phyloP scores from a whole-genome alignment of 768 basidiomycete genomes.

The Termitomyces sp. region DNA sequence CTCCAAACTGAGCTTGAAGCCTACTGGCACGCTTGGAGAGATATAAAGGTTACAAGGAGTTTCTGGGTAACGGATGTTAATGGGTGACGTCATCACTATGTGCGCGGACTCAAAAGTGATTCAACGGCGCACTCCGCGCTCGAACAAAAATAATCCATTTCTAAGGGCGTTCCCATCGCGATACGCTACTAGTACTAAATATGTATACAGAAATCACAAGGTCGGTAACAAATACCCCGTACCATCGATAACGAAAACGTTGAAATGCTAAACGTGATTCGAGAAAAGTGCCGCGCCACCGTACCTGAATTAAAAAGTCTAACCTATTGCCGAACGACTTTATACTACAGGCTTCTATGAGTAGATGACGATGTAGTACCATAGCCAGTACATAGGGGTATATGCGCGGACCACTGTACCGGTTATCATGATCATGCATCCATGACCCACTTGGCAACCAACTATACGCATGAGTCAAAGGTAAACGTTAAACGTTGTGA shows the following conservation, averaged over 20 bases:
- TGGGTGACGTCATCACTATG: background rate
- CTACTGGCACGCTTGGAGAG: background rate
- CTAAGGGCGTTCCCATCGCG: too few relatives aligned
- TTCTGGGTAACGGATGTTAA: too few relatives aligned
- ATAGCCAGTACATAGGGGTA: background rate
- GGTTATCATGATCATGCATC: background rate
- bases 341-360: background rate
- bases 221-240: background rate
- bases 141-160: too few relatives aligned
- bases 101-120: too few relatives aligned
- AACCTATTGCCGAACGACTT: background rate
- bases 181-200: too few relatives aligned
- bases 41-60: background rate
- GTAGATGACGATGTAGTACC: background rate
- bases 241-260: background rate
- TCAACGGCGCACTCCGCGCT: too few relatives aligned
- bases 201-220: background rate
- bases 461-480: background rate
- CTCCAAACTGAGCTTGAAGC: background rate
- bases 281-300: background rate
- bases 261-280: background rate
- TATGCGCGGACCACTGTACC: background rate
- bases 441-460: background rate
- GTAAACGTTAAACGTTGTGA: background rate
- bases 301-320: background rate